Evolutionary conservation across 148 eudicot species (phyloP).

Genomic region (Cornus kousa): DNA sequence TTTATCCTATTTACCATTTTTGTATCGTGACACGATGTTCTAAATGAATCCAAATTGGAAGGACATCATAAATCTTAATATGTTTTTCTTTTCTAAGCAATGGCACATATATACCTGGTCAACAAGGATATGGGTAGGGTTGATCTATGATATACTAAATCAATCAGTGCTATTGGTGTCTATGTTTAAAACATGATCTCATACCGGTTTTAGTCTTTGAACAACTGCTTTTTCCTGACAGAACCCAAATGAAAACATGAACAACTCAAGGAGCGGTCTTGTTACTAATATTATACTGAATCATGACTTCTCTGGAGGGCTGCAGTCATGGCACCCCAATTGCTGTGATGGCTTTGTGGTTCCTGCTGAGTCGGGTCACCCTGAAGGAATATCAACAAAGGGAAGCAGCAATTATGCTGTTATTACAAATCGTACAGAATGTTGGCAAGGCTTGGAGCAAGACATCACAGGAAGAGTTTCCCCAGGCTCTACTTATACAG

Average conservation of each 20-base stretch:
- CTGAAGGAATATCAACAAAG: conserved; percentile 27
- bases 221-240: conserved; percentile 23
- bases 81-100: background rate
- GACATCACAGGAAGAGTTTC: conserved; percentile 66
- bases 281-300: conserved; percentile 55
- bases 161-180: background rate
- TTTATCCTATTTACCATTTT: too few species aligned
- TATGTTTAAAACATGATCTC: background rate
- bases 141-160: background rate
- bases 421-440: conserved; percentile 54
- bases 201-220: conserved; percentile 11
- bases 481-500: conserved; percentile 44
- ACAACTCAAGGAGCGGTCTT: conserved; percentile 19
- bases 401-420: conserved; percentile 45
- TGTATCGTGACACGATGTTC: too few species aligned
- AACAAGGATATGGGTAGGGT: background rate
- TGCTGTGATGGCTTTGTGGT: conserved; percentile 59
- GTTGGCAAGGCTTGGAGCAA: conserved; percentile 84
- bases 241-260: conserved; percentile 33
- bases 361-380: conserved; percentile 34
- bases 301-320: conserved; percentile 76
- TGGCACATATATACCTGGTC: too few species aligned
- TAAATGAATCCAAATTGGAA: too few species aligned
- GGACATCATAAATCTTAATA: too few species aligned
- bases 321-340: conserved; percentile 77